A percentile compares a stretch with the other conserved stretches of the same genome.
Evolutionary conservation across 2,329 filamentous ascomycete species (phyloP).

Genomic region (Mollisiaceae sp.): DNA sequence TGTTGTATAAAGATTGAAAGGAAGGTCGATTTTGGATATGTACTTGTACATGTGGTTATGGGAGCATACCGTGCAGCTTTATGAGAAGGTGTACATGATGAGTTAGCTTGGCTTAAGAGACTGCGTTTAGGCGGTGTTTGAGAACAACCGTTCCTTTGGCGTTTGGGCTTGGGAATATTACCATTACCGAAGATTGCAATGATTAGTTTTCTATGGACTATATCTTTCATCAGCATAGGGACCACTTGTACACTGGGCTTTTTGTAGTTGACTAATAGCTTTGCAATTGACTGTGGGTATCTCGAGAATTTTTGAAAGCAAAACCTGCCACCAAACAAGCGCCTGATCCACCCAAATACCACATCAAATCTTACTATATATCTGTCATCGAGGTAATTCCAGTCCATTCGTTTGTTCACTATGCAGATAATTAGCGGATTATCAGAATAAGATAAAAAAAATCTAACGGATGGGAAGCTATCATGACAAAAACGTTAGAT

Average conservation of each 20-base stretch:
- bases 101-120: not conserved
- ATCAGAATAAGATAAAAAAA: not conserved
- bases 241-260: not conserved
- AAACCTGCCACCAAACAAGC: not conserved
- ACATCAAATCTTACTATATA: not conserved
- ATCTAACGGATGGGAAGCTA: not conserved
- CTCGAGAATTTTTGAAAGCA: not conserved
- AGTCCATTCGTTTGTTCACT: constrained; percentile 44
- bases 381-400: not conserved
- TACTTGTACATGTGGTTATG: not conserved
- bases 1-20: constrained; percentile 19
- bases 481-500: not conserved
- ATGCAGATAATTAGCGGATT: constrained; percentile 14
- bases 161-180: not conserved
- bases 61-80: not conserved
- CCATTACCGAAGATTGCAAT: not conserved
- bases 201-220: not conserved
- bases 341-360: not conserved
- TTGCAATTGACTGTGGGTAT: constrained; percentile 10
- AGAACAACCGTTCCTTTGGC: not conserved
- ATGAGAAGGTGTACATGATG: not conserved
- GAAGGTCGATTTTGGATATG: constrained; percentile 1
- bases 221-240: not conserved
- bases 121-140: not conserved
- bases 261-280: not conserved